Evolutionary conservation across 163 green algal genomes (phyloP), one percentile per base, ranked within the genome.

Genomic region (Scenedesmus sp.): DNA sequence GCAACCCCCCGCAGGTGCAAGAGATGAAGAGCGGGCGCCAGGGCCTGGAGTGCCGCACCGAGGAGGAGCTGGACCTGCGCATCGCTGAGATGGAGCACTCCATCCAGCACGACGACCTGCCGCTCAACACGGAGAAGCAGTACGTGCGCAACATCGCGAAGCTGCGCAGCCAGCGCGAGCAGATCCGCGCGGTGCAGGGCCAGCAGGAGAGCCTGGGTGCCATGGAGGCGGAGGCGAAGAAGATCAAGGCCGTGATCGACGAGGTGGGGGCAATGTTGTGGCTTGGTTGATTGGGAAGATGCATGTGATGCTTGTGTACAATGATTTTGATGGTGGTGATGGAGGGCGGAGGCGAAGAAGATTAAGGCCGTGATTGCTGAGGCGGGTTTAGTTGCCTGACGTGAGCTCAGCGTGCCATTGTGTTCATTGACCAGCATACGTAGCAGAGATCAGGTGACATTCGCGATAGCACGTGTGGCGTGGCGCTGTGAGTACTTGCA

Each of bases 1-100:
- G 64, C 60, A n/a, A 56, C n/a, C 16, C 34, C 34, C 34, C 0
- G 1, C 93, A 93, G 59, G 6, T 83, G 57, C 4, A 4, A 12
- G 86, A 92, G 56, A 95, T 95, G 55, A 62, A 57, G 16, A 52
- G 59, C 15, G 93, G 94, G 57, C 59, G 83, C 57, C 64, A 81
- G 52, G 94, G 94, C 0, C 91, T 96, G 23, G 93, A 95, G 62
- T 93, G 82, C 87, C 91, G 90, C 62, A 93, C 86, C 4, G 93
- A 97, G 93, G 88, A 92, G 82, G 94, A 96, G 91, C 94, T 97
- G 79, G 95, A 97, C 70, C 90, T 91, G 10, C 91, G 91, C 70
- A 94, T 97, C 60, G 90, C 90, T 13, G 93, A 93, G 66, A 90
- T 96, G 86, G 93, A 96, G 93, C 84, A 93, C 55, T 20, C 64